Percentiles rank a stretch among this genome's conserved stretches.
Evolutionary conservation across 768 basidiomycete genomes (phyloP).

Genomic region (Mycena floridula): DNA sequence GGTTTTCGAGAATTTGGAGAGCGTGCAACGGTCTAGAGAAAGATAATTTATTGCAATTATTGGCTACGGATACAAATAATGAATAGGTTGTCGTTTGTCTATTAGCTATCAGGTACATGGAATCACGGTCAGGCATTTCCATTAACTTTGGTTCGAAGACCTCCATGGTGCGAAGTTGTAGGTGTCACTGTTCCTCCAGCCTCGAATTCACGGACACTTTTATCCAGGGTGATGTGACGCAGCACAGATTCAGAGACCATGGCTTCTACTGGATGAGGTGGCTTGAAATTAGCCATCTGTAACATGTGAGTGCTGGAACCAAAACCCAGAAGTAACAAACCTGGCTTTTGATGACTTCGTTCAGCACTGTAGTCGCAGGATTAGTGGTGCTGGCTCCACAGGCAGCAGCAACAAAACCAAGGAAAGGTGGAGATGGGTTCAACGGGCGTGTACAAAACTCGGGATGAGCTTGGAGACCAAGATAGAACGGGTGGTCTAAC

Average conservation of each 20-base stretch:
- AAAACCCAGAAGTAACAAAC: constrained; percentile 18
- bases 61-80: too few species aligned
- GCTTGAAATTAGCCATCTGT: constrained; percentile 34
- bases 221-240: constrained; percentile 14
- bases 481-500: constrained; percentile 88
- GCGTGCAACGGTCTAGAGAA: too few species aligned
- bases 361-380: constrained; percentile 37
- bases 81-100: too few species aligned
- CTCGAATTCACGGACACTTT: neutral
- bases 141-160: neutral
- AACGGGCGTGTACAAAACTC: constrained; percentile 98
- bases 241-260: constrained; percentile 68
- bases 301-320: neutral
- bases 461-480: constrained; percentile 94
- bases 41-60: too few species aligned
- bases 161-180: neutral
- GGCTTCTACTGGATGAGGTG: constrained; percentile 69
- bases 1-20: too few species aligned
- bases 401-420: constrained; percentile 89
- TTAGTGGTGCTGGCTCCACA: constrained; percentile 18
- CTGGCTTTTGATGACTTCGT: constrained; percentile 72
- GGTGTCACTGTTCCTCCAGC: too few species aligned
- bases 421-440: constrained; percentile 96
- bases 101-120: too few species aligned
- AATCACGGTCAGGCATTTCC: neutral